phyloP scores from a whole-genome alignment of 495 filamentous ascomycete genomes.

The Lentithecium fluviatile region DNA sequence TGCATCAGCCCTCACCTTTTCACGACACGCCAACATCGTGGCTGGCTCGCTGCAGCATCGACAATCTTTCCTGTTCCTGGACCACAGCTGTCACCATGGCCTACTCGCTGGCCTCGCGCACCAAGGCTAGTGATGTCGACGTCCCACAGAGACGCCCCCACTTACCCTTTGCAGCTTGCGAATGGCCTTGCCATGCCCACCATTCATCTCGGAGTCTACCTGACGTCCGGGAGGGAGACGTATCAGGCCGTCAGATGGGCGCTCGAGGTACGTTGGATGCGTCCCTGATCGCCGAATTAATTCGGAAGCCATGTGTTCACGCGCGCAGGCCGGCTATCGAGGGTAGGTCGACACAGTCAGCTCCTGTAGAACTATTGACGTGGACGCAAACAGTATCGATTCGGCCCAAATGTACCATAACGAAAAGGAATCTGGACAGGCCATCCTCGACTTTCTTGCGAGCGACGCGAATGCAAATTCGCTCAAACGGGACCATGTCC shows the following conservation, averaged over 20 bases:
- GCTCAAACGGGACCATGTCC: constrained; percentile 59
- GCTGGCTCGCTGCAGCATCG: constrained; percentile 22
- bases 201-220: constrained; percentile 67
- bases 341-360: constrained; percentile 27
- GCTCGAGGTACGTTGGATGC: constrained; percentile 48
- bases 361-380: constrained; percentile 14
- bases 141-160: constrained; percentile 18
- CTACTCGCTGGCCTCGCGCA: constrained; percentile 39
- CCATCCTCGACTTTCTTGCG: constrained; percentile 55
- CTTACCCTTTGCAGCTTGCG: constrained; percentile 47
- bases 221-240: constrained; percentile 55
- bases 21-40: not conserved
- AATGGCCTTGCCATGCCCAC: constrained; percentile 61
- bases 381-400: constrained; percentile 49
- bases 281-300: constrained; percentile 38
- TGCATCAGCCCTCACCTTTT: not conserved
- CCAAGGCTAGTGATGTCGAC: constrained; percentile 35
- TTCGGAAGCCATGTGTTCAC: constrained; percentile 8
- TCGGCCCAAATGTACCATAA: constrained; percentile 66
- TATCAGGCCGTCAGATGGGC: constrained; percentile 51
- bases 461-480: constrained; percentile 43
- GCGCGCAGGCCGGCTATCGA: constrained; percentile 38
- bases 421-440: constrained; percentile 57
- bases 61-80: constrained; percentile 4
- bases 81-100: constrained; percentile 36